Evolutionary conservation across 345 rosid genomes (phyloP).

Genomic region (Cochlearia excelsa): DNA sequence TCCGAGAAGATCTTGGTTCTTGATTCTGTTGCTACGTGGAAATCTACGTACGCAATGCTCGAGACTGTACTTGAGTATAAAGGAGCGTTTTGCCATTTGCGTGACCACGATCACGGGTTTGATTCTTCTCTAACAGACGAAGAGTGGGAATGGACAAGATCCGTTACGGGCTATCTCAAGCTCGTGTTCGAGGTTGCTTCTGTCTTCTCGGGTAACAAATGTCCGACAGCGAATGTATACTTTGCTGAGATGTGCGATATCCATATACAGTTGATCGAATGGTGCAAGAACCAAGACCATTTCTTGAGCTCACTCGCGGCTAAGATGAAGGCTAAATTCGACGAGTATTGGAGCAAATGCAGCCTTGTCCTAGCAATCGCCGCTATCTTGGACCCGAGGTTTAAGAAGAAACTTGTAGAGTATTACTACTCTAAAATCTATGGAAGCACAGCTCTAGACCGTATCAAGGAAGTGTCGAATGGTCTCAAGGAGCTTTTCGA

Average conservation of each 20-base stretch:
- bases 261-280: conserved; percentile 78
- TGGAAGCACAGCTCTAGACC: conserved; percentile 81
- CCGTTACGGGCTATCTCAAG: conserved; percentile 57
- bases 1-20: conserved; percentile 53
- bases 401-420: conserved; percentile 92
- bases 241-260: conserved; percentile 83
- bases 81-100: conserved; percentile 56
- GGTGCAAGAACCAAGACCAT: conserved; percentile 79
- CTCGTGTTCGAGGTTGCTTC: conserved; percentile 56
- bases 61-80: conserved; percentile 69
- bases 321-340: conserved; percentile 81
- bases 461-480: conserved; percentile 77
- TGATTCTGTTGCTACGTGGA: conserved; percentile 63
- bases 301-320: conserved; percentile 58
- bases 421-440: conserved; percentile 89
- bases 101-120: conserved; percentile 56
- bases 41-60: conserved; percentile 76
- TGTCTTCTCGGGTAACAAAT: conserved; percentile 53
- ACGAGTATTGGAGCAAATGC: conserved; percentile 86
- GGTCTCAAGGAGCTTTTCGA: conserved; percentile 76
- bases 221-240: conserved; percentile 78
- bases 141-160: conserved; percentile 82
- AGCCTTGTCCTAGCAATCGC: conserved; percentile 82
- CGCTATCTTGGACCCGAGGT: conserved; percentile 89
- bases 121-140: conserved; percentile 53